Evolutionary conservation across 2,329 filamentous ascomycete genomes (phyloP), one percentile per base, ranked within the genome.

Genomic region (Fusarium redolens): DNA sequence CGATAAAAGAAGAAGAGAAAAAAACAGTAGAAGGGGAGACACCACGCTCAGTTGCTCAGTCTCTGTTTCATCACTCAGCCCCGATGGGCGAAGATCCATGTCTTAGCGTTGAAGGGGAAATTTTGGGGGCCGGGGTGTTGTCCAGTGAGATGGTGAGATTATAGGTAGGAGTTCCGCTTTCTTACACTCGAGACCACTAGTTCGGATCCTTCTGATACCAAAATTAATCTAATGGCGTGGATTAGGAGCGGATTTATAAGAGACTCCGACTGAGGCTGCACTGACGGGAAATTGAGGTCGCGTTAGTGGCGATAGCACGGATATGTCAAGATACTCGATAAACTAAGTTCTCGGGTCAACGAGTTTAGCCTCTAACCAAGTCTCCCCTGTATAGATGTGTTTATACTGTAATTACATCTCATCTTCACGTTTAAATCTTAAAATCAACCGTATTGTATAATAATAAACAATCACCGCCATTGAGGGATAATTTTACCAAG

Each of bases 21-120:
- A 52, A 22, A 15, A 56, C 43, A 40, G 22, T 18, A 48, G 57
- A 45, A 63, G 18, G 18, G 20, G 31, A 68, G 35, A 52, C n/a
- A 52, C 30, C 15, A 58, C 28, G 12, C n/a, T 44, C 28, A 58
- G 25, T 48, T 52, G 31, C 38, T 50, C 11, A 33, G 22, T 57
- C 43, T 43, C 37, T 51, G 66, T 70, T 70, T 70, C 68, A 70
- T 50, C 45, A 45, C 56, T 70, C 60, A 73, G 69, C 69, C 69
- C 51, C 50, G 28, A n/a, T 43, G 62, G 65, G 40, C 47, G 33
- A 48, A 55, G 69, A 70, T 67, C 68, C 67, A 25, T 66, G 55
- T 43, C 25, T 60, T 72, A 65, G 69, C 54, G 64, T 60, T 31
- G 52, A 54, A 35, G 41, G 44, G 44, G 67, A 68, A 41, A 67